Evolutionary conservation across 352 stramenopile species (phyloP).

Genomic region (Thalassiosira exigua): DNA sequence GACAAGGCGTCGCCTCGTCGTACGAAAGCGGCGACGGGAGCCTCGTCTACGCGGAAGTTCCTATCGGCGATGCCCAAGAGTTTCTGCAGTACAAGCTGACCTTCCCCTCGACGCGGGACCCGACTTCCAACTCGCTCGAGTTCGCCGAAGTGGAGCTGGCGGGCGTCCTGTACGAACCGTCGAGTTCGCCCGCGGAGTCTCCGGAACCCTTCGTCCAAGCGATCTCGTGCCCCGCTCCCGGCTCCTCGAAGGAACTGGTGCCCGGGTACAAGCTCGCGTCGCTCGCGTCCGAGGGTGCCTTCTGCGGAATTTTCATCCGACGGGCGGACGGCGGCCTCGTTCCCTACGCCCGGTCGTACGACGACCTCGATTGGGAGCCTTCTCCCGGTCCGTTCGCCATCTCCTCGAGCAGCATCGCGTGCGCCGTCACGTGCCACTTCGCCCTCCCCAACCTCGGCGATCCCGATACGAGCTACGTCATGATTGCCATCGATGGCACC

Average conservation of each 20-base stretch:
- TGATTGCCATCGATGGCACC: conserved; percentile 47
- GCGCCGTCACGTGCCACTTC: conserved; percentile 17
- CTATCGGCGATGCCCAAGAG: not conserved
- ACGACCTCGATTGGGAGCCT: conserved; percentile 67
- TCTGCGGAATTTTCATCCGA: conserved; percentile 58
- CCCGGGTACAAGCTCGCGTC: conserved; percentile 15
- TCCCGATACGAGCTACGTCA: conserved; percentile 51
- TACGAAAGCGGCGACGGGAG: conserved; percentile 11
- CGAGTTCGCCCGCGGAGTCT: not conserved
- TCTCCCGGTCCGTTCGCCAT: conserved; percentile 46
- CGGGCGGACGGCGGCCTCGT: conserved; percentile 39
- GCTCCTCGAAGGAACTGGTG: not conserved
- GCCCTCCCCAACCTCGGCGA: conserved; percentile 31
- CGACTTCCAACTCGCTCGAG: conserved; percentile 10
- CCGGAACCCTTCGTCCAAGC: conserved; percentile 8
- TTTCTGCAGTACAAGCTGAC: conserved; percentile 34
- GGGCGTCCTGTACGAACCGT: conserved; percentile 13
- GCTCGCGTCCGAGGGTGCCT: conserved; percentile 11
- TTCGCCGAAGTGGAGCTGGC: conserved; percentile 31
- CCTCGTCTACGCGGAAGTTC: conserved; percentile 1
- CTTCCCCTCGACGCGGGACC: conserved; percentile 18
- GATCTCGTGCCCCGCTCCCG: conserved; percentile 27
- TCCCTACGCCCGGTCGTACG: conserved; percentile 68
- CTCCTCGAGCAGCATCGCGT: conserved; percentile 26
- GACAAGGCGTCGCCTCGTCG: not conserved